These are phyloP conservation scores for Uronychia binucleata DNA, from an alignment of 73 alveolate species.

Conservation along the genomic window DNA sequence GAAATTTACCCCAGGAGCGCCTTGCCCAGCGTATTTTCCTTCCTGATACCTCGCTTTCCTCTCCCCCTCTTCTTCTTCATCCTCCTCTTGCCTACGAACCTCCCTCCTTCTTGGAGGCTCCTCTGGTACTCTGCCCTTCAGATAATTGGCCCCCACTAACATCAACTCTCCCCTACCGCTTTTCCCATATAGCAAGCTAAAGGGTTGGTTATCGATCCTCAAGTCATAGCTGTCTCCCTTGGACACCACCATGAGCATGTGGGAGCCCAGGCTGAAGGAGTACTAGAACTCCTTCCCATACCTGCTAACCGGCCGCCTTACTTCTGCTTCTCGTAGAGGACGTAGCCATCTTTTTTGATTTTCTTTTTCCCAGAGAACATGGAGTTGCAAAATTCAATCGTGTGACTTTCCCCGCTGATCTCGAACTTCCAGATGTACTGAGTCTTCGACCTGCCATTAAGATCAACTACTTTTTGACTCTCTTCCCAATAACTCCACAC, in stretches of 20 bases:
- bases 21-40: not conserved
- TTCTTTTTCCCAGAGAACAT: constrained; percentile 84
- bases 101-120: not conserved
- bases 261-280: constrained; percentile 77
- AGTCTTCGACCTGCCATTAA: constrained; percentile 61
- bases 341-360: constrained; percentile 69
- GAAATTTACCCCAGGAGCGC: not conserved
- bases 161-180: not conserved
- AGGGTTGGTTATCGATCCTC: constrained; percentile 63
- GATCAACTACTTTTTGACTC: not conserved
- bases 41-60: not conserved
- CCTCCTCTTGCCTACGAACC: not conserved
- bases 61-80: not conserved
- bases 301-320: constrained; percentile 2
- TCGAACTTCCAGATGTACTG: constrained; percentile 79
- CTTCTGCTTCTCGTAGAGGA: not conserved
- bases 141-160: not conserved
- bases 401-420: constrained; percentile 74
- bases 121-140: not conserved
- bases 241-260: constrained; percentile 65
- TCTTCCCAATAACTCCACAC: not conserved
- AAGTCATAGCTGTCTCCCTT: constrained; percentile 88
- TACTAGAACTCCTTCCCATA: constrained; percentile 30
- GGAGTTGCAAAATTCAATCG: constrained; percentile 73
- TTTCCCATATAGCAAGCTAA: not conserved